A percentile compares a stretch with the other conserved stretches of the same genome.
These are phyloP conservation scores for Penicillium salamii DNA, from an alignment of 495 filamentous ascomycete genomes.

Conservation along the genomic window DNA sequence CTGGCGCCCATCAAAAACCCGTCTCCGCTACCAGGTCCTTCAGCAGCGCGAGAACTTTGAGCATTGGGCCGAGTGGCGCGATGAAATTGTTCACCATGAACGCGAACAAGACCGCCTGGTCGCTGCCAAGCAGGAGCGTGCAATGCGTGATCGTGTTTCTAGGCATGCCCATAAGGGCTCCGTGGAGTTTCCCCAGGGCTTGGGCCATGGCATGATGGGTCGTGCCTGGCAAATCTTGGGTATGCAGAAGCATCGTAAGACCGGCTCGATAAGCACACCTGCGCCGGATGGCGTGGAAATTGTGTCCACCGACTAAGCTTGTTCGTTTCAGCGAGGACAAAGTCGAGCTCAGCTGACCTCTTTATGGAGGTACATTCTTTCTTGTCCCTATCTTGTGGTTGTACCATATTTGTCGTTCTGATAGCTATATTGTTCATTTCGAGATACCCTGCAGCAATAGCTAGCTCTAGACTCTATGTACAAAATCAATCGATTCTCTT, in stretches of 20 bases:
- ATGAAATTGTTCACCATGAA: slow-evolving; percentile 49
- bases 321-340: neutral
- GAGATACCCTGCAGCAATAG: slow-evolving; percentile 7
- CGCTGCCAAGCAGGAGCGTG: slow-evolving; percentile 34
- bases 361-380: neutral
- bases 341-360: too few relatives aligned
- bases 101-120: slow-evolving; percentile 42
- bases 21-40: slow-evolving; percentile 56
- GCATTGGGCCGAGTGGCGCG: slow-evolving; percentile 57
- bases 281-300: slow-evolving; percentile 21
- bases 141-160: slow-evolving; percentile 23
- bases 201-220: slow-evolving; percentile 46
- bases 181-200: slow-evolving; percentile 32
- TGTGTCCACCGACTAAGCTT: slow-evolving; percentile 18
- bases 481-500: too few relatives aligned
- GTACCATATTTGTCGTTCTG: slow-evolving; percentile 7
- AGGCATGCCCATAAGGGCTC: slow-evolving; percentile 31
- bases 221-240: slow-evolving; percentile 45
- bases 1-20: slow-evolving; percentile 60
- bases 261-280: slow-evolving; percentile 10
- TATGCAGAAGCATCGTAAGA: slow-evolving; percentile 38
- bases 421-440: slow-evolving; percentile 13
- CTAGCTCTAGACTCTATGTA: slow-evolving; percentile 1
- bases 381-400: neutral
- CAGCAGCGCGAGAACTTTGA: slow-evolving; percentile 60